Base-by-base conservation (phyloP, 2,329 filamentous ascomycete genomes). In the Colletotrichum lindemuthianum region DNA sequence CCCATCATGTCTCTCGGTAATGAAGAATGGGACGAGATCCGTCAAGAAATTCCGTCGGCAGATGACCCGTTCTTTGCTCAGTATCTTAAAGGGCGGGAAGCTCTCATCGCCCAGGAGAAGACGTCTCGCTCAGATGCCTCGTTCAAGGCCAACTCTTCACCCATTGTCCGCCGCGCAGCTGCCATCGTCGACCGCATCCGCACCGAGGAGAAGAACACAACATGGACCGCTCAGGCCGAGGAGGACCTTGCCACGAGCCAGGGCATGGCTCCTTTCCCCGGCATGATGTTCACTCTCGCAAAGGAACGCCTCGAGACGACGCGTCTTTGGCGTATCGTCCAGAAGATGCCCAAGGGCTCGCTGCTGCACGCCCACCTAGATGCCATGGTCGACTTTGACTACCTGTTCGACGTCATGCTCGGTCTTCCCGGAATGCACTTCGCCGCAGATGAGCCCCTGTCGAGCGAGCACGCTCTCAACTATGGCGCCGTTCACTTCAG, bases 221-320 rank as follows among this genome's bases (percentile, higher is more conserved):
- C 93, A 66, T 96, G 92, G 92, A 91, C 88, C 16, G 82, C 84
- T 32, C 84, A 86, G 47, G 85, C 89, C 56, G 89, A 86, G 45
- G 85, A 89, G 55, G 89, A 81, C 50, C 79, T 91, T 1, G 86
- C 88, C 9, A 83, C 85, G 59, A 79, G 86, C 63, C 78, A 76
- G 39, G 73, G 86, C 70, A 83, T 85, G 60, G 86, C 88, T 57
- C 79, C 92, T 32, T 90, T 89, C 72, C 91, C 91, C 1, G 92
- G 92, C 4, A 94, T 95, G 88, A 92, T 93, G 89, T 96, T 95
- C 75, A 87, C 84, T 4, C 83, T 93, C 15, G 92, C 91, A 65
- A 92, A 91, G 75, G 85, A 86, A 37, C 85, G 86, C 16, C 93
- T 95, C 86, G 91, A 95, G 76, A 83, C 83, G 68, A 94, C 91